A percentile compares a stretch with the other conserved stretches of the same genome.
Conservation (phyloP, 139 green algal genomes). For the Klebsormidium nitens region DNA sequence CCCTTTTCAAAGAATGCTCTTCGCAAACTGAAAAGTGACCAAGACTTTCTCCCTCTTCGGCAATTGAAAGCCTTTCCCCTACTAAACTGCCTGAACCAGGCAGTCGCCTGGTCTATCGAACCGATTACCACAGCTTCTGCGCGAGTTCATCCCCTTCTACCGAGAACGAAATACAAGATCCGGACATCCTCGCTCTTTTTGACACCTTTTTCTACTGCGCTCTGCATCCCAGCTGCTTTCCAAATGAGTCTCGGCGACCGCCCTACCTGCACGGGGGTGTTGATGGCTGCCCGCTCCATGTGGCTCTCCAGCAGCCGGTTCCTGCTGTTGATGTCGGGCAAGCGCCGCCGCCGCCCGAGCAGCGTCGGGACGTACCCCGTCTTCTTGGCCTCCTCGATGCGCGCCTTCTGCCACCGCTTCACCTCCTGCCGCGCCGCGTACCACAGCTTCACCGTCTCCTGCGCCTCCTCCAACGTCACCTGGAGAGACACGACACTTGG, state of each 20-base stretch:
- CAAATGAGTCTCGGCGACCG: not conserved
- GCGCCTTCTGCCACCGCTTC: conserved; percentile 58
- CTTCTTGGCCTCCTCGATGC: conserved; percentile 46
- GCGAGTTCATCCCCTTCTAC: not conserved
- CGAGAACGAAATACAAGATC: not conserved
- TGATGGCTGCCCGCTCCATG: conserved; percentile 85
- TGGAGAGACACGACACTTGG: not conserved
- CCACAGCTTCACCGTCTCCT: conserved; percentile 80
- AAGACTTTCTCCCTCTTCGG: not conserved
- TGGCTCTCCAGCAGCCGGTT: conserved; percentile 34
- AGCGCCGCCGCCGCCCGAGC: conserved; percentile 69
- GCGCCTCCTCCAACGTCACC: conserved; percentile 64
- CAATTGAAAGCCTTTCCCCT: not conserved
- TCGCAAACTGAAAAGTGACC: not conserved
- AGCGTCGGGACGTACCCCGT: conserved; percentile 53
- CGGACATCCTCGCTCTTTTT: not conserved
- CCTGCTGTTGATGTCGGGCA: conserved; percentile 56
- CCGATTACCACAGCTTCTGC: not conserved
- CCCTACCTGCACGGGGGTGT: conserved; percentile 79
- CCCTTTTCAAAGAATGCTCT: not conserved
- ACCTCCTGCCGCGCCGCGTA: conserved; percentile 73
- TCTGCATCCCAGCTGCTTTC: too few species aligned
- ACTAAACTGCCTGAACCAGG: not conserved
- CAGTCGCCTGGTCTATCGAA: not conserved
- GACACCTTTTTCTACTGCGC: too few species aligned